Evolutionary conservation across 805 yeast species (phyloP), one percentile per base, ranked within the genome.

Genomic region (Candida namnaoensis): DNA sequence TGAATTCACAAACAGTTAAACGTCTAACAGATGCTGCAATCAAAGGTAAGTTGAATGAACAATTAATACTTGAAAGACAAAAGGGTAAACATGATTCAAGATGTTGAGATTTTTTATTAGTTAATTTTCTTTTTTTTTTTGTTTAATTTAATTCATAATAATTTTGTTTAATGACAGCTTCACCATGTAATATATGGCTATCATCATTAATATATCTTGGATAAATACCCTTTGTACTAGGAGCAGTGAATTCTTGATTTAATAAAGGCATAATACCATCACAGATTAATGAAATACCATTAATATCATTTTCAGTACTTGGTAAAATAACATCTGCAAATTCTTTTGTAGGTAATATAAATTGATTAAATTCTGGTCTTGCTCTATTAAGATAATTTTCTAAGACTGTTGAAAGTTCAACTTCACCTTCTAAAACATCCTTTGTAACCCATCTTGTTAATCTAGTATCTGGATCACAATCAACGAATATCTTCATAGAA

Each of bases 401-500:
- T 32, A 71, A 40, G 14, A 71, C 48, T 1, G 48, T 52, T 10
- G 51, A 56, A 7, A 67, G 48, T 19, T 51, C 50, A 4, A 42
- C 35, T 1, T 52, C 47, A 7, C 51, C 53, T 6, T 46, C 46
- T 4, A 60, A 39, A 23, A 64, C 70, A 32, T 47, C 57, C 11
- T 48, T 41, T 10, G 44, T 64, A 38, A 86, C 81, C 83, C 93
- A 78, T 48, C 95, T 73, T n/a, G 87, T 80, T 35, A 90, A 64
- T 41, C 96, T 64, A 5, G 83, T 78, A 58, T 90, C 98, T 1
- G 91, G 78, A 60, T 90, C 97, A 46, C 88, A 74, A 49, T 86
- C 93, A 13, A 90, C 69, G 51, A 82, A 90, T 2, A 90, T 76
- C 53, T 78, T 82, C 48, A 88, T 66, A 1, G 76, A 68, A 0